Base-by-base conservation (phyloP, 1,284 basidiomycete species). In the Earliella scabrosa region DNA sequence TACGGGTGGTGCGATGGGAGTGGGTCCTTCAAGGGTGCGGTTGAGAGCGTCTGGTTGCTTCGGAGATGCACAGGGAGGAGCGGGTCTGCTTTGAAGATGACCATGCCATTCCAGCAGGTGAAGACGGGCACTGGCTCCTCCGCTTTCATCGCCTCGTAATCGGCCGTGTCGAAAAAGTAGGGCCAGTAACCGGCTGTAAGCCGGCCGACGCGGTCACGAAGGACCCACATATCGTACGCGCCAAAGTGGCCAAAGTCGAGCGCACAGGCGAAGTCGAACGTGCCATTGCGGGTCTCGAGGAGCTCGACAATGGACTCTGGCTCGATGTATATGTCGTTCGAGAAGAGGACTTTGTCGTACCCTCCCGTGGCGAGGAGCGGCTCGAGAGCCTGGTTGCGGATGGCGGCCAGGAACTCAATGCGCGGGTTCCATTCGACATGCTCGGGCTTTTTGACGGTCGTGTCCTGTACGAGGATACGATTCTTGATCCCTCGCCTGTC, bases 81-180 rank as follows among this genome's bases (percentile, higher is more conserved):
- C 24, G 80, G 79, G 44, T 76, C 77, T 0, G 82, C 75, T 20
- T 68, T 62, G 63, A 85, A 80, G 0, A 75, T 79, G 39, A 78
- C 76, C 52, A 82, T 80, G 24, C 85, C 85, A 66, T 86, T 86
- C 85, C 85, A 85, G 69, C 83, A 86, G 0, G 78, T 66, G 47
- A 80, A 78, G 4, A 83, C 82, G 9, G 77, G 75, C n/a, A 81
- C 77, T 1, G 79, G 77, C 32, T 74, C 69, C 29, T 77, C 77
- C 27, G 57, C 54, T 51, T 69, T 68, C 55, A 78, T 71, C n/a
- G 55, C 76, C 68, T 59, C 66, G 47, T 66, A 67, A 59, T 60
- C 66, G 63, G 62, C 67, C 40, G 54, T 53, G 55, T 81, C 78
- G 58, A 77, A 71, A 60, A 83, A 79, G 64, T 79, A 83, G 0